Base-by-base conservation (phyloP, 345 rosid species). In the Citrus unshiu region DNA sequence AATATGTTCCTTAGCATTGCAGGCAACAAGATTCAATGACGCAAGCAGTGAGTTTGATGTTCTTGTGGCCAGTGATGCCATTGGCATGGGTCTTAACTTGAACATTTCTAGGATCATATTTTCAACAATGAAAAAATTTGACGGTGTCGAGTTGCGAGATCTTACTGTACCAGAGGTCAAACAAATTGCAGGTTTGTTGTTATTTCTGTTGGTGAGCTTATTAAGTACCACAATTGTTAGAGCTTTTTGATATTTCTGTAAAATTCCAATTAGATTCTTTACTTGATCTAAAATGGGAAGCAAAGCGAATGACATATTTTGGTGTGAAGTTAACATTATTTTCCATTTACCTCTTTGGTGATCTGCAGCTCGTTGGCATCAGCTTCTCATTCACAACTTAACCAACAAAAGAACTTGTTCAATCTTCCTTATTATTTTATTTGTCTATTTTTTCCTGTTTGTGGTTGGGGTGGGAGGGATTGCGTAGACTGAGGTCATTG, bases 41-140 rank as follows among this genome's bases (percentile, higher is more conserved):
- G 88, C 79, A 77, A 88, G 87, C 82, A 93, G 89, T 72, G 93
- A 91, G 84, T 90, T 91, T 83, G 98, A 95, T 85, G 97, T 95
- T 81, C 97, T 95, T 86, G 98, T 95, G 82, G 95, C 98, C 51
- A 93, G 98, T 85, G 98, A 95, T 86, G 98, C 98, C 73, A 93
- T 95, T 70, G 98, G 98, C 80, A 95, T 95, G 98, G 97, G 98
- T 63, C 95, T 95, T 75, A 95, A 95, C 82, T 87, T 95, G 79
- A 92, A 93, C 70, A 95, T 95, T 71, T 93, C 98, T 58, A 89
- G 97, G 87, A 90, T 95, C 43, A 90, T 95, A 83, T 95, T 95
- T 84, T 88, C 98, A 65, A 87, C 93, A 5, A 83, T 95, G 87
- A 32, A 86, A 77, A 95, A 95, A 78, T 93, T 84, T 75, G 98